Conservation (phyloP, 495 filamentous ascomycete species). For the Penicillium ochrochloron region DNA sequence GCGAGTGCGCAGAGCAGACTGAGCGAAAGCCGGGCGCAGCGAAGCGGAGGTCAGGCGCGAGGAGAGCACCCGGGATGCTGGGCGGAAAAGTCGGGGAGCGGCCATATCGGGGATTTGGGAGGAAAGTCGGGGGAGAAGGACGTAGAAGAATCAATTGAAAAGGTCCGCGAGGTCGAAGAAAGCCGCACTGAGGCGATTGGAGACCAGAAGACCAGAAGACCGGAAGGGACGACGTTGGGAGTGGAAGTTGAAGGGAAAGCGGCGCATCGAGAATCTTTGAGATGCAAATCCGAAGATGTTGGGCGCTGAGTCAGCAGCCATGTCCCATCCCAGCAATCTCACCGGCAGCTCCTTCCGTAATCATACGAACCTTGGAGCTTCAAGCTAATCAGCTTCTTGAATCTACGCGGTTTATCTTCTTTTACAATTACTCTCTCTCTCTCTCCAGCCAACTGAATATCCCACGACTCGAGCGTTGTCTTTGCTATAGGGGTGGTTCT, state of each 20-base stretch:
- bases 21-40: constrained; percentile 58
- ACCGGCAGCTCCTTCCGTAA: constrained; percentile 48
- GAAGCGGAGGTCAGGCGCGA: constrained; percentile 58
- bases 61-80: constrained; percentile 75
- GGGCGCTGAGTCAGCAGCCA: constrained; percentile 44
- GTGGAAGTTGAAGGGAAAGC: constrained; percentile 22
- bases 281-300: constrained; percentile 44
- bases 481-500: neutral
- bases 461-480: neutral
- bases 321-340: constrained; percentile 25
- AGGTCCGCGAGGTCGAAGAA: constrained; percentile 33
- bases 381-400: neutral
- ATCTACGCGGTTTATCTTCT: constrained; percentile 10
- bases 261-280: constrained; percentile 34
- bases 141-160: constrained; percentile 36
- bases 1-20: constrained; percentile 48
- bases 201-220: constrained; percentile 29
- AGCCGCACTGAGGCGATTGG: constrained; percentile 32
- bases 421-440: neutral
- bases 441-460: neutral
- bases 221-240: constrained; percentile 24
- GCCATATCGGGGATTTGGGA: constrained; percentile 54
- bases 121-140: constrained; percentile 8
- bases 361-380: constrained; percentile 6
- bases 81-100: constrained; percentile 77